phyloP scores from a whole-genome alignment of 2,329 filamentous ascomycete species.

The Magnaporthiopsis incrustans region DNA sequence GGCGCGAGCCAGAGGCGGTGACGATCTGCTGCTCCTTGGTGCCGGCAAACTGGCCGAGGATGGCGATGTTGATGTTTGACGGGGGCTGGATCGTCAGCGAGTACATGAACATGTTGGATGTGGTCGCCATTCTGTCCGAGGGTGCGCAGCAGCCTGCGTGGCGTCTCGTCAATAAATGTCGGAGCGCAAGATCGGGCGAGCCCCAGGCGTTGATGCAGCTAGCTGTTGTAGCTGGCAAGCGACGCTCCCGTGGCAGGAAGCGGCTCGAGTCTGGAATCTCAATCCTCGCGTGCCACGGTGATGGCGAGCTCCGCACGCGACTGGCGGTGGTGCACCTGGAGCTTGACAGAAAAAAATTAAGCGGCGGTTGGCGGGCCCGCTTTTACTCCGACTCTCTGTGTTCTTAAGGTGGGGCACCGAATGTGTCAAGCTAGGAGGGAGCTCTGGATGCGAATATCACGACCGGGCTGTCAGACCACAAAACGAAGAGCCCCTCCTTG shows the following conservation, averaged over 20 bases:
- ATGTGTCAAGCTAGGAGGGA: neutral
- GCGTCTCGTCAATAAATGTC: conserved; percentile 16
- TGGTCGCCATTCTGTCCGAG: conserved; percentile 74
- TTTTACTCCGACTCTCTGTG: neutral
- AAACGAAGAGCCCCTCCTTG: neutral
- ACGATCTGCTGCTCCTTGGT: conserved; percentile 98
- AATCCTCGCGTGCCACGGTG: neutral
- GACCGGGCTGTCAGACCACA: neutral
- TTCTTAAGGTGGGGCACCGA: neutral
- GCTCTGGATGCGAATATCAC: neutral
- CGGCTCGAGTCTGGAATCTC: conserved; percentile 10
- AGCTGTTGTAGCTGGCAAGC: conserved; percentile 8
- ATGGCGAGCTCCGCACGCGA: neutral
- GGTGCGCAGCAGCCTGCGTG: conserved; percentile 44
- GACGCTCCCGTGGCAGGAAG: neutral
- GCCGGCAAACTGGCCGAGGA: conserved; percentile 90
- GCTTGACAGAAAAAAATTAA: conserved; percentile 5
- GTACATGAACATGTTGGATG: conserved; percentile 98
- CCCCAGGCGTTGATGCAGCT: conserved; percentile 8
- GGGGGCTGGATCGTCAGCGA: conserved; percentile 92
- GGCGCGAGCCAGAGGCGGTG: conserved; percentile 81
- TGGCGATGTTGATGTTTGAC: conserved; percentile 80
- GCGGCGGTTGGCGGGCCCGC: conserved; percentile 1
- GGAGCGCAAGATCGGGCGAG: conserved; percentile 7
- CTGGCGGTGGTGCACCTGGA: neutral